Evolutionary conservation across 2,329 filamentous ascomycete genomes (phyloP).

Genomic region (Aschersonia sp.): DNA sequence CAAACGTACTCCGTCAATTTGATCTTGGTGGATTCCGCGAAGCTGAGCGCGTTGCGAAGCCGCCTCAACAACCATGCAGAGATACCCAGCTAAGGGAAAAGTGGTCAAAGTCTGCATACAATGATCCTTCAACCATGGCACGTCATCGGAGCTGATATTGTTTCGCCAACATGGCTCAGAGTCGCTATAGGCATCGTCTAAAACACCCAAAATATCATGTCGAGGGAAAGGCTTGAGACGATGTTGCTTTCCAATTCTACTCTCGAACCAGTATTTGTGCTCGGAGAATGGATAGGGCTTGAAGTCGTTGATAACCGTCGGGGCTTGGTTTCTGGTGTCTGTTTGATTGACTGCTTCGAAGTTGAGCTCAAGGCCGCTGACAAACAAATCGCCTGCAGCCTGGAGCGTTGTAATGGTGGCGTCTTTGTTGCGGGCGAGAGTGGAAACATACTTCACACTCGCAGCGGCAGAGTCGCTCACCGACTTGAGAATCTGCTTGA

Average conservation of each 20-base stretch:
- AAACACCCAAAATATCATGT: conserved; percentile 31
- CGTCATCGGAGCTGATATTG: conserved; percentile 28
- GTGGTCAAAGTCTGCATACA: conserved; percentile 39
- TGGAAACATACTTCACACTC: conserved; percentile 27
- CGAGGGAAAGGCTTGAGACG: conserved; percentile 24
- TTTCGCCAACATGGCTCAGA: conserved; percentile 34
- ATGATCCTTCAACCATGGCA: conserved; percentile 46
- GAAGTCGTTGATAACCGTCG: conserved; percentile 24
- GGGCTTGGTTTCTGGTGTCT: conserved; percentile 1
- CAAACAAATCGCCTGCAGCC: conserved; percentile 27
- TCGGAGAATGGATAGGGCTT: conserved; percentile 33
- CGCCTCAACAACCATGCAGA: conserved; percentile 36
- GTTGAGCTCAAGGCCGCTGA: conserved; percentile 27
- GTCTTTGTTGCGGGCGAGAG: conserved; percentile 36
- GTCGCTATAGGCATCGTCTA: conserved; percentile 27
- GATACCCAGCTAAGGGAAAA: conserved; percentile 38
- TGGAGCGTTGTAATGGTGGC: conserved; percentile 29
- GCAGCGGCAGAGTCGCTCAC: conserved; percentile 22
- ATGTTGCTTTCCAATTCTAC: conserved; percentile 25
- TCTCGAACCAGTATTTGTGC: conserved; percentile 32
- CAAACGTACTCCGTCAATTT: conserved; percentile 9
- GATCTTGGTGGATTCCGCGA: conserved; percentile 8
- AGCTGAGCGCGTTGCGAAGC: conserved; percentile 19
- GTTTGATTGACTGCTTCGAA: conserved; percentile 31
- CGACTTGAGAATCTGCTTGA: conserved; percentile 34